phyloP scores from a whole-genome alignment of 345 rosid species.

The Corymbia maculata region DNA sequence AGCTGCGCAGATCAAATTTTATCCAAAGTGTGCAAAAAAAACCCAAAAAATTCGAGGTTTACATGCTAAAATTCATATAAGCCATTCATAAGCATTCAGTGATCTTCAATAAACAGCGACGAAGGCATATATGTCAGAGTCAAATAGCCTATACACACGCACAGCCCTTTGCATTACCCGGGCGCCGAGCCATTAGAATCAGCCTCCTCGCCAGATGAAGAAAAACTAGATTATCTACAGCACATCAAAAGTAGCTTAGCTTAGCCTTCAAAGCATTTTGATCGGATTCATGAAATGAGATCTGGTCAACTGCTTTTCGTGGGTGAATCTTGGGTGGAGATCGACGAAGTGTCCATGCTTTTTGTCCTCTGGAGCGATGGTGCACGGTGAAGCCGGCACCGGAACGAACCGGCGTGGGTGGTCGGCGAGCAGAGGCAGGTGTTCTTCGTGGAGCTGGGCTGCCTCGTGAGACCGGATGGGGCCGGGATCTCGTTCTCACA shows the following conservation, averaged over 20 bases:
- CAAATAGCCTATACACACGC: neutral
- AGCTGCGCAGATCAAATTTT: neutral
- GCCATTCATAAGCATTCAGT: neutral
- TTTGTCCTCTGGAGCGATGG: slow-evolving; percentile 46
- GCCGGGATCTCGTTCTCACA: neutral
- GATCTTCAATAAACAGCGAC: neutral
- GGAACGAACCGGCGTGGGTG: slow-evolving; percentile 60
- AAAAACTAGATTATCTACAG: neutral
- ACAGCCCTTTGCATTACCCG: neutral
- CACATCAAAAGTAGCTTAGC: neutral
- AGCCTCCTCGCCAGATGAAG: neutral
- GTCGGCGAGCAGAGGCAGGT: slow-evolving; percentile 72
- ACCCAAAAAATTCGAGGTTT: neutral
- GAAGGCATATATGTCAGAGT: neutral
- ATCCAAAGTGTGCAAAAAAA: neutral
- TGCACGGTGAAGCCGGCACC: slow-evolving; percentile 43
- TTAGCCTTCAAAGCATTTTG: neutral
- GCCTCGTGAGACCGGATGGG: slow-evolving; percentile 25
- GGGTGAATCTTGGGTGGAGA: neutral
- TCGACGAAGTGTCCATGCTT: slow-evolving; percentile 34
- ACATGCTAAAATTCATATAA: neutral
- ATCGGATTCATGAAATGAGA: neutral
- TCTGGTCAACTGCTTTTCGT: neutral
- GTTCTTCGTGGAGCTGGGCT: slow-evolving; percentile 38
- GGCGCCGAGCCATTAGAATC: neutral